phyloP scores from a whole-genome alignment of 345 rosid genomes.

The Microcos paniculata region DNA sequence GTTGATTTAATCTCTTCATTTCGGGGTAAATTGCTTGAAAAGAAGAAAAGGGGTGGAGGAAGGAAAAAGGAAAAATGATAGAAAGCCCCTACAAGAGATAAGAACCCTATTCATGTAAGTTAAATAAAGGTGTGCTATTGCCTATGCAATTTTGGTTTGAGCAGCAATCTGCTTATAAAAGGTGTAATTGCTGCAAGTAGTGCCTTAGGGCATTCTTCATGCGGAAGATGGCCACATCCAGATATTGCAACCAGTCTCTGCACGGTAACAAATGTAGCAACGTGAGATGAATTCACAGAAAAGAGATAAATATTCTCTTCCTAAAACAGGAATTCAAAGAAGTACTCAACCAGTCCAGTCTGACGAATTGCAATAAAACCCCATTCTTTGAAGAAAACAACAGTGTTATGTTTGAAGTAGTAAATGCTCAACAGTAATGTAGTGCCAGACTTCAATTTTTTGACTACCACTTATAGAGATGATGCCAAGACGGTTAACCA shows the following conservation, averaged over 20 bases:
- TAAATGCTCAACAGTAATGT: too few relatives aligned
- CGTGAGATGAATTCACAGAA: neutral
- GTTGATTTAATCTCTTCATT: constrained; percentile 24
- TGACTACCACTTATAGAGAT: neutral
- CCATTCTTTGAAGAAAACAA: neutral
- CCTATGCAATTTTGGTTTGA: constrained; percentile 43
- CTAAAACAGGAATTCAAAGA: neutral
- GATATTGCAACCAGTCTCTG: constrained; percentile 97
- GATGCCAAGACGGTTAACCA: neutral
- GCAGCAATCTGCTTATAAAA: constrained; percentile 66
- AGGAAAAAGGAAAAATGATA: neutral
- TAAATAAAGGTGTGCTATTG: constrained; percentile 37
- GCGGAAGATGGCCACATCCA: constrained; percentile 97
- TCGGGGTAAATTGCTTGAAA: constrained; percentile 23
- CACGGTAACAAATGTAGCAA: constrained; percentile 16
- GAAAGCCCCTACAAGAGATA: constrained; percentile 21
- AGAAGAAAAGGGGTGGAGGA: neutral
- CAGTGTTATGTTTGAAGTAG: neutral
- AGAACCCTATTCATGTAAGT: constrained; percentile 28
- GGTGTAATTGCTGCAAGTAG: constrained; percentile 83
- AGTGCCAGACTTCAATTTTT: neutral
- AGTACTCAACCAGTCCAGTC: neutral
- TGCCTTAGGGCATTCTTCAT: constrained; percentile 94
- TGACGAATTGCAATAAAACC: neutral
- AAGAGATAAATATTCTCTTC: too few relatives aligned